Evolutionary conservation across 805 yeast genomes (phyloP), one percentile per base, ranked within the genome.

Genomic region (Phaffomyces antillensis): DNA sequence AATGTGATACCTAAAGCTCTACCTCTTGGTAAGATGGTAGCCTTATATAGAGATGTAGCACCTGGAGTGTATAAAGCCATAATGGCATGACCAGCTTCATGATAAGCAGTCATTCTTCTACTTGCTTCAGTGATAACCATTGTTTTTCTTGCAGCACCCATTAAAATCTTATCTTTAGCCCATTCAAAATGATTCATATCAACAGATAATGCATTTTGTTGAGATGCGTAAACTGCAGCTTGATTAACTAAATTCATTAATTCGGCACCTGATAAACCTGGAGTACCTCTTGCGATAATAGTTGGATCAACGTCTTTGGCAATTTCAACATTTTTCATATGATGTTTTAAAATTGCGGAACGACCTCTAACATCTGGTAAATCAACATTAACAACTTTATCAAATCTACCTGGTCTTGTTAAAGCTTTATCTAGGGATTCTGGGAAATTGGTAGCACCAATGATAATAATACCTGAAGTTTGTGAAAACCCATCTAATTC

Each of bases 11-110:
- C 99, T 42, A 93, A 71, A 0, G 99, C 99, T 53, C 96, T 73
- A 37, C 99, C 99, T 61, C 99, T 77, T 38, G 99, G 99, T 51
- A 93, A 73, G 51, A 93, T 90, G 0, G 99, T 93, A 5, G 98
- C 98, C 67, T 93, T 93, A 70, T 93, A 93, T 52, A 93, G 73
- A 2, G 96, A 90, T 3, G 96, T 89, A 4, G 99, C 97, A 17
- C 95, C 96, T 15, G 83, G 81, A 6, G 96, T 87, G 64, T 76
- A 93, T 79, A 93, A 76, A 11, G 99, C 98, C 86, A 91, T 89
- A 46, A 93, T 87, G 5, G 99, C 99, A 68, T 93, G 99, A 5
- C 99, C 99, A 17, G 99, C 99, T 70, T 93, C 99, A 67, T 93
- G 99, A 65, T 82, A 93, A 2, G 99, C 99, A 16, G 99, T 93